Conservation (phyloP, 2,329 filamentous ascomycete genomes). For the Paracoccidioides brasiliensis region DNA sequence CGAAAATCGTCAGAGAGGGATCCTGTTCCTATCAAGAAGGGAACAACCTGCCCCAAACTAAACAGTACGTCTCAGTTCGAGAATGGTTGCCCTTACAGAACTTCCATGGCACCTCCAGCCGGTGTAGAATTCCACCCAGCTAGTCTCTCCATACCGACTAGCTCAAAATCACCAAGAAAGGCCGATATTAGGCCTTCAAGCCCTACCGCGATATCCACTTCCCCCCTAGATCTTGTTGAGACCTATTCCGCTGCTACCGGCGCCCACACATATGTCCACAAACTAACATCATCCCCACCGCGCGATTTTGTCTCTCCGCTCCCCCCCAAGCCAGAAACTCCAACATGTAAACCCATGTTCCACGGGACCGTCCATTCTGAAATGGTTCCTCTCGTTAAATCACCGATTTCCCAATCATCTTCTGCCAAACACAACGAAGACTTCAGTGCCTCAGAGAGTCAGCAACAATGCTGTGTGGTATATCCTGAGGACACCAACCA, state of each 20-base stretch:
- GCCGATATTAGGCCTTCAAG: background rate
- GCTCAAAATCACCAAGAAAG: background rate
- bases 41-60: background rate
- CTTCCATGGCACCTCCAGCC: background rate
- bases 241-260: background rate
- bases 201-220: background rate
- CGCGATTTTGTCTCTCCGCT: background rate
- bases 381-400: background rate
- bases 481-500: background rate
- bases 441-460: background rate
- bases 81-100: background rate
- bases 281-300: constrained; percentile 2
- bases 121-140: background rate
- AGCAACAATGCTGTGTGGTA: background rate
- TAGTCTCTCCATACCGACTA: background rate
- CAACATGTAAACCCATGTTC: background rate
- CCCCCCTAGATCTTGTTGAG: background rate
- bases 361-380: background rate
- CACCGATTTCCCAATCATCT: background rate
- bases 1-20: background rate
- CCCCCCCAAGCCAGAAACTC: background rate
- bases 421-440: background rate
- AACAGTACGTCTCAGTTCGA: background rate
- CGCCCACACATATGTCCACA: constrained; percentile 4
- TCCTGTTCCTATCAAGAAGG: background rate